Evolutionary conservation across 495 filamentous ascomycete genomes (phyloP), one percentile per base, ranked within the genome.

Genomic region (Penicillium cosmopolitanum): DNA sequence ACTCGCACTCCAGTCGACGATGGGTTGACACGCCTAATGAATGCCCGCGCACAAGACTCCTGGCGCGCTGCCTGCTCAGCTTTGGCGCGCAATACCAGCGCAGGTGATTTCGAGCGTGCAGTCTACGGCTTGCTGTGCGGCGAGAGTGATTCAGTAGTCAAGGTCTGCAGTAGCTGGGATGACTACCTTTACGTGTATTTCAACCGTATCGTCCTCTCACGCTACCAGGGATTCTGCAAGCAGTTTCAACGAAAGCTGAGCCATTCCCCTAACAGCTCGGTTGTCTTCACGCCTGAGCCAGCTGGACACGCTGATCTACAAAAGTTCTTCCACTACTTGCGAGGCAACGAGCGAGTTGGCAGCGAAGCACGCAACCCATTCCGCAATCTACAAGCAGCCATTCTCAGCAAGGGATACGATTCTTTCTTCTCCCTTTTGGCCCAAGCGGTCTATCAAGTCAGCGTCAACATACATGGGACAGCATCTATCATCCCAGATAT

Each of bases 171-270:
- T 43, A 85, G 83, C 38, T 96, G 90, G 88, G 92, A 98, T 60
- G 95, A 98, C 70, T 85, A 88, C 61, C 82, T 97, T n/a, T 98
- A 93, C 66, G 89, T 88, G 8, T 86, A 91, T 66, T 95, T 93
- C 80, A 97, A 96, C 66, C 84, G 89, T 9, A 75, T 94, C 28
- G 78, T 98, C 15, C 78, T 91, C 63, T 62, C 72, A 7, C 77
- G 78, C 38, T 81, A 81, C 51, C 70, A 68, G 53, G 71, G 72
- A 12, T 81, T 81, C 58, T 79, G 78, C 63, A 71, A 71, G 50
- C 76, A 79, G 43, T 73, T 81, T 38, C 71, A 76, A 53, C 73
- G 73, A 33, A 80, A 78, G 55, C 63, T 81, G 18, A 76, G 57
- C 54, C 70, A 71, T 43, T 76, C 72, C 8, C 71, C 77, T 21